Evolutionary conservation across 1,284 basidiomycete species (phyloP), one percentile per base, ranked within the genome.

Genomic region (Apiotrichum domesticum): DNA sequence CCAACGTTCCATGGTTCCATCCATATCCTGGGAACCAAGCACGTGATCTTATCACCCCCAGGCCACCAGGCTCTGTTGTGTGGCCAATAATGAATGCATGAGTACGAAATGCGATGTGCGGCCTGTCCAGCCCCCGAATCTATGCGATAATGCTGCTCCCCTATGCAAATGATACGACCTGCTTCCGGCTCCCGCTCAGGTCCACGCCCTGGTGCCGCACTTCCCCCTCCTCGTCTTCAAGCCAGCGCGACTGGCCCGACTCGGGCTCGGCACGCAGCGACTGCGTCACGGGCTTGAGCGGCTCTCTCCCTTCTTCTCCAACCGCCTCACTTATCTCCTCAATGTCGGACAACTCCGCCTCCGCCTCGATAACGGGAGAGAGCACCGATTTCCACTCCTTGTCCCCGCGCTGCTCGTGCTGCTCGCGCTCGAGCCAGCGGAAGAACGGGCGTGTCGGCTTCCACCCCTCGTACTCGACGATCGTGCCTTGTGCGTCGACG

Each of bases 381-480:
- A 21, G 34, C 14, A n/a, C 14, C 37, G 9, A 11, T 9, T 32
- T 34, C 13, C 13, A 42, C 13, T 35, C 32, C 2, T 7, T 35
- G 41, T 35, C 44, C n/a, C 14, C 45, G 9, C 39, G 34, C 35
- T 21, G 42, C 46, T 41, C 14, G 10, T 39, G 49, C 46, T 44
- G 55, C 35, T 54, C 47, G 6, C 41, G 37, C 46, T 48, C 45
- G 21, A 60, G 13, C 37, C 54, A 62, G 2, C 50, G 39, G 48
- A 39, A 53, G 54, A 51, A 58, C 2, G 41, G 44, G n/a, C 47
- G 44, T 9, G 40, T 54, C 5, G 56, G 56, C 54, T 45, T 47
- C 51, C 57, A 61, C 4, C 51, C 59, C 6, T 48, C 35, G 39
- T 44, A 39, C 44, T n/a, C 39, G 3, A 58, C 10, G 8, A 40